Conservation (phyloP, 164 flowering plant genomes). For the Houttuynia cordata region DNA sequence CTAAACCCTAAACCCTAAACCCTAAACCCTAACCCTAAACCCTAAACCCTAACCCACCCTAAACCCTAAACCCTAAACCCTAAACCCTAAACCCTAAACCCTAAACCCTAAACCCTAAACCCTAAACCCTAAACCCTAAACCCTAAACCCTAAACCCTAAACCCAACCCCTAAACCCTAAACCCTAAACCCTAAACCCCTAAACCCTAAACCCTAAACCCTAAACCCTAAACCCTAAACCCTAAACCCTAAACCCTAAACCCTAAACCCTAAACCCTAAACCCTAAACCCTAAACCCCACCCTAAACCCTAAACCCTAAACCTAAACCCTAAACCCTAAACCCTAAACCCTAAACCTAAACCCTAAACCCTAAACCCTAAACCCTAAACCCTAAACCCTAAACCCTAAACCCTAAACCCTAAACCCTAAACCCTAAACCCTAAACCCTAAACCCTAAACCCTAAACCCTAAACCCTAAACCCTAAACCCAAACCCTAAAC, state of each 20-base stretch:
- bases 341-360: no score
- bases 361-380: conserved; percentile 1
- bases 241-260: no score
- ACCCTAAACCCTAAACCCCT: conserved; percentile 3
- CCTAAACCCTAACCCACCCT: not conserved
- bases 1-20: not conserved
- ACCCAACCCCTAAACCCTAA: conserved; percentile 1
- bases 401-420: not conserved
- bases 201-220: not conserved
- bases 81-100: conserved; percentile 6
- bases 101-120: not conserved
- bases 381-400: not conserved
- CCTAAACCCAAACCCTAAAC: no score
- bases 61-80: conserved; percentile 6
- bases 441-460: not conserved
- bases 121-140: conserved; percentile 5
- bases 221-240: not conserved
- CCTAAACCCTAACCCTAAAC: not conserved
- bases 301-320: conserved; percentile 1
- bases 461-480: no score
- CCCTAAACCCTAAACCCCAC: conserved; percentile 5
- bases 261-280: conserved; percentile 1
- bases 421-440: not conserved
- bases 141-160: no score
- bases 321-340: not conserved